Evolutionary conservation across 1,284 basidiomycete species (phyloP), one percentile per base, ranked within the genome.

Genomic region (Cutaneotrichosporon spelunceum): DNA sequence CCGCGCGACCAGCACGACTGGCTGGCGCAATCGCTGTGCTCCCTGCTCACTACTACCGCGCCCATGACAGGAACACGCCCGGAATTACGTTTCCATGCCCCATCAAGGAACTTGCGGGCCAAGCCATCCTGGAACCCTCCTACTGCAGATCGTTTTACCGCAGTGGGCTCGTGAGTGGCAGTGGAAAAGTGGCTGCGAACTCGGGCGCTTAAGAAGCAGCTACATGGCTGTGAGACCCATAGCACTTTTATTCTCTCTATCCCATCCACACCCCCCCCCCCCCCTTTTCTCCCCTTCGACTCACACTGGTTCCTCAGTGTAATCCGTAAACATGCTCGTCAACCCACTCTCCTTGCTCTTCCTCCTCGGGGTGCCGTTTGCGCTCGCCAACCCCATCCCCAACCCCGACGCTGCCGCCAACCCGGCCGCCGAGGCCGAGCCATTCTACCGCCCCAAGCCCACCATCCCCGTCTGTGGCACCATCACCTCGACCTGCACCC

Each of bases 391-490:
- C 48, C 48, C 48, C 48, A 19, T 50, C 26, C 48, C 48, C 48
- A 16, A 50, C 19, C 24, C 45, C 45, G 45, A 48, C 14, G 45
- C 45, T 16, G 45, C 6, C 7, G 45, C 48, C 48, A n/a, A 50
- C 27, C 2, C 47, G 10, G 24, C 16, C 24, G 48, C 27, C 14
- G 48, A 50, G 26, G 48, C 48, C 27, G 48, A 50, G 13, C 48
- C 48, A 7, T 30, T 27, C 26, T 47, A 21, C 30, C 49, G 26
- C 26, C 27, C 2, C 36, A 27, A 29, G 33, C 39, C 39, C 39
- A 42, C 11, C 11, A 11, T 26, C 27, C 45, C 56, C 7, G 44
- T 55, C 27, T 62, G 61, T 49, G 61, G 61, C 27, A 62, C 61
- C 16, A 16, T 10, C 19, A 58, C 56, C 2, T 26, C n/a, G 13